phyloP scores from a whole-genome alignment of 495 filamentous ascomycete species.

The Trichocladium antarcticum region DNA sequence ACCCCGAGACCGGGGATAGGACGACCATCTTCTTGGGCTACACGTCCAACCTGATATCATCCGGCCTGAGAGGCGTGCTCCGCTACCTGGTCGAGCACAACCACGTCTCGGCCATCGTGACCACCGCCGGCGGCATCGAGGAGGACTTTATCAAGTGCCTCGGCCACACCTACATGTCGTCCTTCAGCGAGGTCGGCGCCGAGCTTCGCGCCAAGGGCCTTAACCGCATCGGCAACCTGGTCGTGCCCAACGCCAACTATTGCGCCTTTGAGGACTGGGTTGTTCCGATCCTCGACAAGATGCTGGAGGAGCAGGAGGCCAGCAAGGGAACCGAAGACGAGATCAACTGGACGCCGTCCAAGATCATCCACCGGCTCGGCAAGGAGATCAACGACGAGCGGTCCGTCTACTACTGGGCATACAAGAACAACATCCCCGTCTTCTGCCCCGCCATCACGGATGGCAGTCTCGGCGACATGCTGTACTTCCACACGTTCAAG shows the following conservation, averaged over 20 bases:
- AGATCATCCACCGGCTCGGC: conserved; percentile 74
- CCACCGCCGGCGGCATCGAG: conserved; percentile 92
- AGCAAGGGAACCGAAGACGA: conserved; percentile 55
- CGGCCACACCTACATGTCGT: conserved; percentile 81
- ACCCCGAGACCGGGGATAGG: conserved; percentile 57
- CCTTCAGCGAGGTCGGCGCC: conserved; percentile 64
- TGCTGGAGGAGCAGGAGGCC: conserved; percentile 87
- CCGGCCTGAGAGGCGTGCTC: conserved; percentile 79
- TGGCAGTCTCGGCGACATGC: conserved; percentile 89
- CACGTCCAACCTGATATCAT: conserved; percentile 93
- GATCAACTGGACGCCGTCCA: conserved; percentile 82
- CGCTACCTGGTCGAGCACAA: conserved; percentile 85
- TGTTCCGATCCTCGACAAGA: conserved; percentile 75
- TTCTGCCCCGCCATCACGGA: conserved; percentile 96
- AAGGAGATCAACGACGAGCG: conserved; percentile 83
- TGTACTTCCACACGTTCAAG: conserved; percentile 93
- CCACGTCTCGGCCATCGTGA: conserved; percentile 85
- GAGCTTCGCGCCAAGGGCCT: conserved; percentile 69
- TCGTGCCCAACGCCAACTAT: conserved; percentile 97
- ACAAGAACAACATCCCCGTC: conserved; percentile 83
- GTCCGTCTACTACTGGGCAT: conserved; percentile 90
- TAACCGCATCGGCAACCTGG: conserved; percentile 89
- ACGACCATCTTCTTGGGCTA: conserved; percentile 96
- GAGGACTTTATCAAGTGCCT: conserved; percentile 98
- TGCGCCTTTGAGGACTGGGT: conserved; percentile 97